Base-by-base conservation (phyloP, 2,329 filamentous ascomycete species). In the Coleophoma crateriformis region DNA sequence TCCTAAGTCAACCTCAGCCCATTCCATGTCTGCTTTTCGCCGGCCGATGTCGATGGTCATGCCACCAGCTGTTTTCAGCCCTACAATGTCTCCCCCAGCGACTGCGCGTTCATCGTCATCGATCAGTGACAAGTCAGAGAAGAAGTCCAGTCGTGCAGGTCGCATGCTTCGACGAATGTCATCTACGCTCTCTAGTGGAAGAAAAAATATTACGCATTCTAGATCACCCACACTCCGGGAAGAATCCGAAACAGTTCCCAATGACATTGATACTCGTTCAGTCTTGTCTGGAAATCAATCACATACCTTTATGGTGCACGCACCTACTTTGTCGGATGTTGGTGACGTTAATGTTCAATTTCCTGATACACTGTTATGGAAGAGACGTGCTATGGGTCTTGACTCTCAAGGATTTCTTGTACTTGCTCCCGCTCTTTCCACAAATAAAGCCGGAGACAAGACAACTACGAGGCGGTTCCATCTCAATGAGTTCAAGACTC, bases 261-360 rank as follows among this genome's bases (percentile, higher is more conserved):
- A 46, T 19, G 45, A 45, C 35, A 50, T 46, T 42, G 64, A 69
- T 51, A 64, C 67, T 54, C 63, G 66, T 46, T 58, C 57, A 38
- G 33, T 52, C 8, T 43, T 15, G 12, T 57, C 55, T 35, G 52
- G 54, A 22, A 46, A 53, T 42, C 54, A 54, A n/a, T 53, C 54
- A 13, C 53, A 48, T 45, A 33, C 45, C n/a, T 55, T 60, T 15
- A 46, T 50, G 71, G 14, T 77, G 77, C 50, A 58, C 52, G 43
- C 53, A 50, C 32, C 49, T 53, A 50, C 20, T 47, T 58, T 52
- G 47, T 51, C 55, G 40, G 56, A 62, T 52, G 55, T 66, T 50
- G 90, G 91, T 45, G 89, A 96, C 62, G 85, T 99, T 55, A 97
- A 99, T 61, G 88, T 97, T 11, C 94, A 99, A 66, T 96, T 99